Evolutionary conservation across 2,329 filamentous ascomycete species (phyloP).

Genomic region (Epichloe festucae): DNA sequence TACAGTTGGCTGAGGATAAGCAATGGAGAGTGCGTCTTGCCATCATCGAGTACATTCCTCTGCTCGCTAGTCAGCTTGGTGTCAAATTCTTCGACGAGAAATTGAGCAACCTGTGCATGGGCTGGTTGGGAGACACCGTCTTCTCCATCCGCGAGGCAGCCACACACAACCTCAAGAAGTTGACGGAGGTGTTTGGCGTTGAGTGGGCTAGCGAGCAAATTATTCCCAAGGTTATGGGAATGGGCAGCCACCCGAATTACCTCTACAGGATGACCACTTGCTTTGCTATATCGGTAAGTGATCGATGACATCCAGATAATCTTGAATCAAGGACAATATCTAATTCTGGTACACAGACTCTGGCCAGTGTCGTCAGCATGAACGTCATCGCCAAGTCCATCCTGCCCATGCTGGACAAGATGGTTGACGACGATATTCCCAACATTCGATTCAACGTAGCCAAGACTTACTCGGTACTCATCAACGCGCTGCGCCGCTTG

Average conservation of each 20-base stretch:
- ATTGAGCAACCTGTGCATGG: conserved; percentile 90
- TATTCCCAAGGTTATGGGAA: conserved; percentile 95
- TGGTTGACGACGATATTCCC: conserved; percentile 87
- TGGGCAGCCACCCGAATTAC: conserved; percentile 97
- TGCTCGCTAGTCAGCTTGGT: conserved; percentile 88
- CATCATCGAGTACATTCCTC: conserved; percentile 97
- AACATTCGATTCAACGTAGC: conserved; percentile 99
- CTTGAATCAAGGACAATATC: background rate
- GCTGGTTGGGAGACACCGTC: conserved; percentile 94
- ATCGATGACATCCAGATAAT: background rate
- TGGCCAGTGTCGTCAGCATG: conserved; percentile 83
- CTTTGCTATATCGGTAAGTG: conserved; percentile 87
- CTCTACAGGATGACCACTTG: conserved; percentile 99
- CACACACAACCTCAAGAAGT: conserved; percentile 93
- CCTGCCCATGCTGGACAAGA: conserved; percentile 88
- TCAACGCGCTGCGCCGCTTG: conserved; percentile 81
- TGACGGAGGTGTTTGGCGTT: conserved; percentile 96
- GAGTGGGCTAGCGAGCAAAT: conserved; percentile 96
- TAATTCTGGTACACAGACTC: conserved; percentile 46
- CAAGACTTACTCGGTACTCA: conserved; percentile 86
- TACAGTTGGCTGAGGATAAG: conserved; percentile 96
- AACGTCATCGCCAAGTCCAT: conserved; percentile 89
- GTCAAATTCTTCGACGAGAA: conserved; percentile 99
- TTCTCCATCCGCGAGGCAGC: conserved; percentile 98
- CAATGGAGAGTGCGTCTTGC: conserved; percentile 96